Percentiles rank a stretch among this genome's conserved stretches.
These are phyloP conservation scores for Coemansia sp. DNA, from an alignment of 192 early-diverging fungal species.

Conservation along the genomic window DNA sequence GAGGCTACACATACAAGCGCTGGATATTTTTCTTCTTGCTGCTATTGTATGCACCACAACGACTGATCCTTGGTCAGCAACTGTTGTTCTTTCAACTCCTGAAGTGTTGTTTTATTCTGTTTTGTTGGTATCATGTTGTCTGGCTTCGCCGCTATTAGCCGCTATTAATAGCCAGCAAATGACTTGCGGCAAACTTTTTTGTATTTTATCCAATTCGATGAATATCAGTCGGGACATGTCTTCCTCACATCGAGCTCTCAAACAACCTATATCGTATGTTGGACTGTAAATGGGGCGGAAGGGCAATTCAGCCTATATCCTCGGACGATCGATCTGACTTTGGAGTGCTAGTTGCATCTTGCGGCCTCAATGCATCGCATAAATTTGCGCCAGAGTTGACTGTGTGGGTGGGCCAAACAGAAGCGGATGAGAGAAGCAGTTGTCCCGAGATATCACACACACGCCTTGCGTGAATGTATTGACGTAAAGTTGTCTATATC, in stretches of 20 bases:
- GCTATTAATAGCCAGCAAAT: slow-evolving; percentile 5
- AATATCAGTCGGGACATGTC: neutral
- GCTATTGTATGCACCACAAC: neutral
- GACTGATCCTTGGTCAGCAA: neutral
- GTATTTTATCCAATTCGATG: neutral
- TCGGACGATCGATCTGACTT: neutral
- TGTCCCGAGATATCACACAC: neutral
- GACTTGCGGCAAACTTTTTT: neutral
- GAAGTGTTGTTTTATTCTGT: neutral
- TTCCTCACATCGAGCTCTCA: neutral
- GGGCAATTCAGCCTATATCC: neutral
- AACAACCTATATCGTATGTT: neutral
- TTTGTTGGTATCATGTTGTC: slow-evolving; percentile 2
- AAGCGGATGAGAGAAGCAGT: neutral
- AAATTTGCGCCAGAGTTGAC: neutral
- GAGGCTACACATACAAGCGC: neutral
- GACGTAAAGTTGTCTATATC: neutral
- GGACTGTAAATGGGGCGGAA: neutral
- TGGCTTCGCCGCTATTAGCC: neutral
- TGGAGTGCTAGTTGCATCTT: neutral
- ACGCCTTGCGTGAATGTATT: neutral
- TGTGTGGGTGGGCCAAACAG: neutral
- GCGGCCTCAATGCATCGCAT: neutral
- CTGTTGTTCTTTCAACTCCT: neutral
- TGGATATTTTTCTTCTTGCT: neutral